Base-by-base conservation (phyloP, 1,284 basidiomycete genomes). In the Porphyrellus sp. region DNA sequence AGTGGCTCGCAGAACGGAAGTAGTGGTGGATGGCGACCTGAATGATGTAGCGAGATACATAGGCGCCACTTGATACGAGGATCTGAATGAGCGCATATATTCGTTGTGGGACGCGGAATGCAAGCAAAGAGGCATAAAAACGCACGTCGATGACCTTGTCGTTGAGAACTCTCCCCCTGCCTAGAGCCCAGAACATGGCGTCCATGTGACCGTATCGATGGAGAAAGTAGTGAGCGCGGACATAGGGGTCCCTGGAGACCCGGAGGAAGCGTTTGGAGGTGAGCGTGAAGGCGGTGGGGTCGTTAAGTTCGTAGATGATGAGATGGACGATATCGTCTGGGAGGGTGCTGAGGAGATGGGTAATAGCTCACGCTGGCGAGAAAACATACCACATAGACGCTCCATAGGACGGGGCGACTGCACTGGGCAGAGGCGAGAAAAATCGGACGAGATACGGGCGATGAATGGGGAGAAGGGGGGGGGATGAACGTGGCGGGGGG, bases 11-110 rank as follows among this genome's bases (percentile, higher is more conserved):
- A 1, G 83, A 79, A 58, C 82, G 79, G 65, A 86, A 89, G 64
- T 82, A 87, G 63, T 89, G 86, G 54, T 88, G 85, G 49, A 86
- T 81, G 45, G 86, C 82, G 51, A 85, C 77, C 68, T 89, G 87
- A 39, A 83, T 76, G 51, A 89, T 77, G 69, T 89, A 89, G 54
- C 86, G 80, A 57, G 86, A 89, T 58, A 89, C 67, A 63, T 86
- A 85, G 49, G 85, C 86, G 53, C 86, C 86, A 62, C 84, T 86
- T 49, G 78, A 76, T 55, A 89, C 71, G 51, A 89, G 76, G 61
- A 85, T 85, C 86, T 89, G 57, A 44, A 54, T 35, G 39, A 31
- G 54, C 59, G 59, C 60, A 66, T 62, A 62, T 47, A 66, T 51
- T 54, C 49, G 56, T 61, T 56, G 43, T 53, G 27, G 6, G 18